Base-by-base conservation (phyloP, 495 filamentous ascomycete genomes). In the Penicillium robsamsonii region DNA sequence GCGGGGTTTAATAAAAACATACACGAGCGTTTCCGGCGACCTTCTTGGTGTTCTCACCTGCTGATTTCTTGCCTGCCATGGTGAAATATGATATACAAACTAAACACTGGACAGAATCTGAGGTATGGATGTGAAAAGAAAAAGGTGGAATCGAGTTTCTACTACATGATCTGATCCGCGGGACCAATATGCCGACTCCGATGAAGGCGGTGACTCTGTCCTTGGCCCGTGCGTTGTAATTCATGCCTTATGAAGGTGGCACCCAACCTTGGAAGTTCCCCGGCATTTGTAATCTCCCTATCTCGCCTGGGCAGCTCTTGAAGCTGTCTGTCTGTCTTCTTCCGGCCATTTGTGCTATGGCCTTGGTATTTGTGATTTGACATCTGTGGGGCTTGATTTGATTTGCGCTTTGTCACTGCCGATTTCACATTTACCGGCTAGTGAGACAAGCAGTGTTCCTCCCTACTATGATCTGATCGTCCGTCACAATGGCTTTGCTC, bases 21-120 rank as follows among this genome's bases (percentile, higher is more conserved):
- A 78, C 79, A 47, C 76, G 78, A 63, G 93, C 92, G 65, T 97
- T 90, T 61, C 94, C 95, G 2, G 84, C 83, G 0, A 78, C 92
- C 77, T 97, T 97, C 79, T 96, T 97, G 64, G 83, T 87, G 75
- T 87, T 89, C 61, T 92, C 89, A 13, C 77, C 82, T 20, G 67
- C 77, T 53, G 74, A 77, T 74, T 91, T 95, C 74, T 90, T 90
- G 45, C 70, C 70, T 62, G 56, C 72, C 74, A 76, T 76, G 46
- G 56, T 73, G 31, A 38, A 41, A 13, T 53, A 44, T 42, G 6
- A 27, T 15, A 4, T 31, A 20, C 12, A 12, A 17, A 29, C 13
- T 41, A 27, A 40, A 42, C 29, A 42, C 17, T 50, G 25, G 18
- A 59, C 27, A 24, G 45, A 37, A 6, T 18, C 13, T 25, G 17